A percentile compares a stretch with the other conserved stretches of the same genome.
These are phyloP conservation scores for Asterionellopsis glacialis DNA, from an alignment of 108 stramenopile genomes.

Conservation along the genomic window DNA sequence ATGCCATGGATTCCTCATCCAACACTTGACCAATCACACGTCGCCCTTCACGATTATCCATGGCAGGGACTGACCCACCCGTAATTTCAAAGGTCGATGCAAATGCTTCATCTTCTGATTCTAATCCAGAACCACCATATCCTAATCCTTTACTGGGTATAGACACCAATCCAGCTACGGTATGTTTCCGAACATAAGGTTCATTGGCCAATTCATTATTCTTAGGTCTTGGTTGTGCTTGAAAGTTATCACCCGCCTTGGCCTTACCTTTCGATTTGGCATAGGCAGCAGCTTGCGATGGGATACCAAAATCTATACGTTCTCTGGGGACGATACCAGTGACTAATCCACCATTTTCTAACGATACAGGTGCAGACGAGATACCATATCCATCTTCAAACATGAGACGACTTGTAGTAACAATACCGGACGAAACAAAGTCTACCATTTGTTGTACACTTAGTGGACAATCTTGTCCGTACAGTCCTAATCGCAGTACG, in stretches of 20 bases:
- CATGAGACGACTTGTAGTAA: slow-evolving; percentile 44
- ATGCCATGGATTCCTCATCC: slow-evolving; percentile 63
- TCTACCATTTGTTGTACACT: slow-evolving; percentile 46
- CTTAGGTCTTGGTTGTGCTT: slow-evolving; percentile 57
- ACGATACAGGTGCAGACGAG: slow-evolving; percentile 31
- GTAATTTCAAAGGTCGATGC: slow-evolving; percentile 68
- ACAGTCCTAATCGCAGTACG: slow-evolving; percentile 57
- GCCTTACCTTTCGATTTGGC: slow-evolving; percentile 36
- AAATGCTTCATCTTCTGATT: slow-evolving; percentile 68
- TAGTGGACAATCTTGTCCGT: slow-evolving; percentile 52
- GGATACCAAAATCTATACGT: slow-evolving; percentile 69
- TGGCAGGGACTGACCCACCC: slow-evolving; percentile 38
- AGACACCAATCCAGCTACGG: slow-evolving; percentile 59
- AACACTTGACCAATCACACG: slow-evolving; percentile 74
- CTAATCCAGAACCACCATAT: slow-evolving; percentile 62
- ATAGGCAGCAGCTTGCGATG: slow-evolving; percentile 59
- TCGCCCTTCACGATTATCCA: slow-evolving; percentile 57
- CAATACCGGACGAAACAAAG: slow-evolving; percentile 45
- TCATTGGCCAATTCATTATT: slow-evolving; percentile 29
- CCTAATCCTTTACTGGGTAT: slow-evolving; percentile 73
- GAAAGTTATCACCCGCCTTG: slow-evolving; percentile 37
- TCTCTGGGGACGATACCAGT: slow-evolving; percentile 44
- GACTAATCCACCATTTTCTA: slow-evolving; percentile 43
- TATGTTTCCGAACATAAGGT: slow-evolving; percentile 34
- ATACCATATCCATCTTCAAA: slow-evolving; percentile 56